These are phyloP conservation scores for Darksidea phi DNA, from an alignment of 495 filamentous ascomycete species.

Conservation along the genomic window DNA sequence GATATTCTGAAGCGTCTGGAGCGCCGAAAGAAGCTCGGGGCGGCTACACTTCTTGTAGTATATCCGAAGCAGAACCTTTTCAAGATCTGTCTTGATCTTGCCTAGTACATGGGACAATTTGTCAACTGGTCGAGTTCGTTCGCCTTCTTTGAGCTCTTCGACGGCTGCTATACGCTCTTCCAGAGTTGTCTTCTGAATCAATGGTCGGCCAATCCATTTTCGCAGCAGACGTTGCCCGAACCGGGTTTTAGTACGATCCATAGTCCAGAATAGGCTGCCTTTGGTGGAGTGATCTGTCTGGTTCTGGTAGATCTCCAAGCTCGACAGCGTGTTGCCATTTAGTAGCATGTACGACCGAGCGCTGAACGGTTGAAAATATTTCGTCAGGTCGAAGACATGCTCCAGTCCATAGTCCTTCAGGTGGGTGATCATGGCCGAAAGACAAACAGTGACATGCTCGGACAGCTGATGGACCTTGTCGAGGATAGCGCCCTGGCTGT, in stretches of 20 bases:
- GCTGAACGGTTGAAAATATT: conserved; percentile 96
- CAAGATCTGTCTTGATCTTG: conserved; percentile 77
- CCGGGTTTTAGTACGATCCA: conserved; percentile 87
- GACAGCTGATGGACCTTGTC: conserved; percentile 84
- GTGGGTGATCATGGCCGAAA: conserved; percentile 96
- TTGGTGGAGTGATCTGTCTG: conserved; percentile 82
- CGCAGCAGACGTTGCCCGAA: conserved; percentile 86
- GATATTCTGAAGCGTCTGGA: conserved; percentile 83
- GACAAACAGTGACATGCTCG: conserved; percentile 82
- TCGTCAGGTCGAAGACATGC: conserved; percentile 94
- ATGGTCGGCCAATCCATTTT: conserved; percentile 92
- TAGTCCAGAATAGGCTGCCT: conserved; percentile 91
- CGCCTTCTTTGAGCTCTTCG: conserved; percentile 75
- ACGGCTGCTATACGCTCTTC: conserved; percentile 86
- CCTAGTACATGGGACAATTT: conserved; percentile 67
- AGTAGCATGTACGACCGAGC: conserved; percentile 93
- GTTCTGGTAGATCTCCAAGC: conserved; percentile 94
- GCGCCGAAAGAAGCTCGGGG: conserved; percentile 78
- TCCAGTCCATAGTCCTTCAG: conserved; percentile 90
- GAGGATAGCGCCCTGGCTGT: conserved; percentile 59
- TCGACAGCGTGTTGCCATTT: conserved; percentile 92
- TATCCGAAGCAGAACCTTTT: conserved; percentile 88
- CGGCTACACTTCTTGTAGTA: conserved; percentile 86
- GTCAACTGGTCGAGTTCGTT: conserved; percentile 65
- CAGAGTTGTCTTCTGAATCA: conserved; percentile 73